Percentiles rank a stretch among this genome's conserved stretches.
These are phyloP conservation scores for Globisporangium spinosum DNA, from an alignment of 352 stramenopile genomes.

Conservation along the genomic window DNA sequence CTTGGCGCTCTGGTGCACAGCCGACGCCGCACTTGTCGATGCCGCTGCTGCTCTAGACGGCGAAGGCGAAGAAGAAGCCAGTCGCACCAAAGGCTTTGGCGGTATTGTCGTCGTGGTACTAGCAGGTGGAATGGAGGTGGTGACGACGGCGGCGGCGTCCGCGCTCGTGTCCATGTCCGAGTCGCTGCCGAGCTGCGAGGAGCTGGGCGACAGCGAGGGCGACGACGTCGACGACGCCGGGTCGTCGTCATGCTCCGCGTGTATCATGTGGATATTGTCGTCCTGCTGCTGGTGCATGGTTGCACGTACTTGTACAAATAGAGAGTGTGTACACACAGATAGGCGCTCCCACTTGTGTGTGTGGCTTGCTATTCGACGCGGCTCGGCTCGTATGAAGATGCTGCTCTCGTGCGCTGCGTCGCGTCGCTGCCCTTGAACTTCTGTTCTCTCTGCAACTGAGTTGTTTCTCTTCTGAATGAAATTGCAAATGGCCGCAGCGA, in stretches of 20 bases:
- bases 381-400: neutral
- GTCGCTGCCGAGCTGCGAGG: conserved; percentile 9
- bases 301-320: neutral
- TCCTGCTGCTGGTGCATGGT: conserved; percentile 4
- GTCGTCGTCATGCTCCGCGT: conserved; percentile 15
- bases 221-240: conserved; percentile 2
- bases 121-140: neutral
- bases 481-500: neutral
- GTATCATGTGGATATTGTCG: conserved; percentile 16
- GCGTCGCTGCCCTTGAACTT: neutral
- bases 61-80: neutral
- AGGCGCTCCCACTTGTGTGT: neutral
- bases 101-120: neutral
- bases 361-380: neutral
- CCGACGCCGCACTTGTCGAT: neutral
- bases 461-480: neutral
- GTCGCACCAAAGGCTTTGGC: neutral
- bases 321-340: neutral
- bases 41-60: neutral
- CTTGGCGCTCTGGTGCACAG: conserved; percentile 34
- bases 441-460: neutral
- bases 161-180: conserved; percentile 15
- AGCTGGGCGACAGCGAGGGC: neutral
- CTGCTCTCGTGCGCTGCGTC: neutral
- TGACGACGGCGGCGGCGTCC: neutral